A percentile compares a stretch with the other conserved stretches of the same genome.
phyloP scores from a whole-genome alignment of 2,329 filamentous ascomycete genomes.

The Nannizzia gypsea region DNA sequence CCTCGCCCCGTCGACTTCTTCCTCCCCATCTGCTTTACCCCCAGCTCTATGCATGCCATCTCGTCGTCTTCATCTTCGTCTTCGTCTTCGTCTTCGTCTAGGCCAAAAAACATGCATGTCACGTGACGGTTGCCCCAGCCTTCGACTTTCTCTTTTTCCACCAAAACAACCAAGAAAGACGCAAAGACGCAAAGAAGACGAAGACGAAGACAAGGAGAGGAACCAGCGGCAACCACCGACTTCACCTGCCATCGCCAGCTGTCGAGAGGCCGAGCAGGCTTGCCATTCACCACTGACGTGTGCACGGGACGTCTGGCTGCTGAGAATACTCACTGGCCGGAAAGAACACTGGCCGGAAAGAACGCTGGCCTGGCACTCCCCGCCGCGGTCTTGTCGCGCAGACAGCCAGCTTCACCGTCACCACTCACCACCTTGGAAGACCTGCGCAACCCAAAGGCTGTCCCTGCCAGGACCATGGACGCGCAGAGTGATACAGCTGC shows the following conservation, averaged over 20 bases:
- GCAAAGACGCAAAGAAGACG: neutral
- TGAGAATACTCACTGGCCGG: too few species aligned
- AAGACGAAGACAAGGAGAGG: neutral
- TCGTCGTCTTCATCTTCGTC: neutral
- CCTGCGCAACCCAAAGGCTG: too few species aligned
- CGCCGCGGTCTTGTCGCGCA: too few species aligned
- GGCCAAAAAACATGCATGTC: neutral
- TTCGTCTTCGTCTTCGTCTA: neutral
- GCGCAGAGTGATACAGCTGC: neutral
- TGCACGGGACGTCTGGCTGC: neutral
- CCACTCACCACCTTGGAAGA: neutral
- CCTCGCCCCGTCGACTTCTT: too few species aligned
- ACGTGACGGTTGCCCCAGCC: slow-evolving; percentile 2
- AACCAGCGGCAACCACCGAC: neutral
- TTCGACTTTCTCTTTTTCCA: neutral
- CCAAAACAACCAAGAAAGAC: neutral
- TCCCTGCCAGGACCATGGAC: neutral
- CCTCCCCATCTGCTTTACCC: neutral
- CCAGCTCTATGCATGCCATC: neutral
- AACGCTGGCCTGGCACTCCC: too few species aligned
- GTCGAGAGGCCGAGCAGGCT: neutral
- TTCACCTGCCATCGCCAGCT: neutral
- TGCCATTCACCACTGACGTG: neutral
- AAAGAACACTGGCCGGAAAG: too few species aligned
- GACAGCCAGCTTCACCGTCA: neutral